A percentile compares a stretch with the other conserved stretches of the same genome.
phyloP scores from a whole-genome alignment of 306 rosid species.

The Castanopsis chinensis region DNA sequence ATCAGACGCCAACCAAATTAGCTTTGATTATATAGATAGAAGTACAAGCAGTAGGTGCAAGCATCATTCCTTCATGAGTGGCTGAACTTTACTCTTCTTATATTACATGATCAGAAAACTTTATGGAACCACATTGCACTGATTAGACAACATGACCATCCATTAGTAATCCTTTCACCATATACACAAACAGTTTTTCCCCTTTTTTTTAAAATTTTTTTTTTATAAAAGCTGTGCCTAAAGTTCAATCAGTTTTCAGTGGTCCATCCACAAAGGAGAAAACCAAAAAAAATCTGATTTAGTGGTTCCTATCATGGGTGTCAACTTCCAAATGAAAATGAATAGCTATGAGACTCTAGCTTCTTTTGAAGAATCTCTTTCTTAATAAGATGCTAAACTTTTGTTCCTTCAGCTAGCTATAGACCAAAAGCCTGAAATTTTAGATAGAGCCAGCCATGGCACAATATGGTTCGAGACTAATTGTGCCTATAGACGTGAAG shows the following conservation, averaged over 20 bases:
- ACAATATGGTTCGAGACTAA: conserved; percentile 19
- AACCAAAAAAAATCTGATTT: not conserved
- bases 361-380: conserved; percentile 3
- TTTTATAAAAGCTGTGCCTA: not conserved
- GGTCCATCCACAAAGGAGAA: conserved; percentile 39
- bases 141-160: too few relatives aligned
- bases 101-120: conserved; percentile 16
- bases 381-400: not conserved
- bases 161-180: not conserved
- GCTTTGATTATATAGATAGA: conserved; percentile 7
- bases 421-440: not conserved
- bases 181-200: not conserved
- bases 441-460: conserved; percentile 27
- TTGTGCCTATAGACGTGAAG: conserved; percentile 25
- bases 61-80: conserved; percentile 31
- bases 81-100: conserved; percentile 22
- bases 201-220: too few relatives aligned
- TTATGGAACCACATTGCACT: not conserved
- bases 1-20: conserved; percentile 4
- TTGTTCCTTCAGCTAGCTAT: conserved; percentile 10
- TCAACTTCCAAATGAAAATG: conserved; percentile 13
- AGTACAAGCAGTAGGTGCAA: not conserved
- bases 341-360: not conserved
- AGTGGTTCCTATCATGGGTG: conserved; percentile 18
- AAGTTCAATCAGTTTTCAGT: conserved; percentile 15